Evolutionary conservation across 805 yeast species (phyloP), one percentile per base, ranked within the genome.

Genomic region (Candida dajiaensis): DNA sequence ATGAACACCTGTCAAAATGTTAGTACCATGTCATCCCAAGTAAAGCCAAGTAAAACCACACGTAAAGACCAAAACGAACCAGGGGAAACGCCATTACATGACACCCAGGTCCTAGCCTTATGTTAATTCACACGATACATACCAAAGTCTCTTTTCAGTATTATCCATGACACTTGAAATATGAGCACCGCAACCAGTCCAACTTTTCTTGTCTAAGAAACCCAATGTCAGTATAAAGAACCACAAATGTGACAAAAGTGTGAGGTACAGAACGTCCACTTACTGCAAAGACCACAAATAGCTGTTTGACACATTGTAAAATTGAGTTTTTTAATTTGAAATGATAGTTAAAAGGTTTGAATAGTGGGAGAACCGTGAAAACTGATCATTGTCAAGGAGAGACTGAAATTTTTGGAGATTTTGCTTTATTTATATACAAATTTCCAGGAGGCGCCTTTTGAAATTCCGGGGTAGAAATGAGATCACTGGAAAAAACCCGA

Each of bases 111-210:
- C 23, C 23, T 18, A 3, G 20, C 20, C 3, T 16, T 5, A 4
- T 16, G 20, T 33, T 8, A n/a, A n/a, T 16, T 2, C 43, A 15
- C 20, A n/a, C n/a, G 20, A 38, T 28, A 57, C 62, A 42, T 31
- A 59, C 65, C 67, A 62, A 47, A 63, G 66, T 19, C 62, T 62
- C 47, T 65, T 68, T 26, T 73, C 75, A 19, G 81, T 75, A 46
- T 57, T 53, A 44, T 71, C 73, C 84, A 80, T 78, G n/a, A 80
- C 80, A 15, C 61, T 52, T n/a, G 72, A 50, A 38, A 78, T 65
- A 54, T 80, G 83, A n/a, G 63, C 40, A 25, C 83, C 83, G 53
- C 81, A 77, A n/a, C 84, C 84, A 38, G 81, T 72, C 85, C 85
- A 80, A 13, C 82, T 70, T 54, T 78, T 78, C 57, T 73, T 74